Evolutionary conservation across 495 filamentous ascomycete species (phyloP), one percentile per base, ranked within the genome.

Genomic region (Penicillium mononematosum): DNA sequence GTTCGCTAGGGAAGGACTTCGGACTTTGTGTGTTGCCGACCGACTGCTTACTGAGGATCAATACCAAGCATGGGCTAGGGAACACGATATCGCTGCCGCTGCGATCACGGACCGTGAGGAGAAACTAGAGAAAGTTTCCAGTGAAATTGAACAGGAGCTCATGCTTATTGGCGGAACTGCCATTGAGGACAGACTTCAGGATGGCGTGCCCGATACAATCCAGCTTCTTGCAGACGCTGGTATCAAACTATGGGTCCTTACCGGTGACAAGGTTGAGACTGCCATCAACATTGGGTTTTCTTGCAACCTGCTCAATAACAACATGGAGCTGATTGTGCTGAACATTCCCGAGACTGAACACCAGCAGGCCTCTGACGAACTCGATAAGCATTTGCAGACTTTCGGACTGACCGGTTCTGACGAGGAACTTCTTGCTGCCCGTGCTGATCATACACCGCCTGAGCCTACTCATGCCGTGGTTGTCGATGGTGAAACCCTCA

Each of bases 251-350:
- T 99, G 95, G 95, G 95, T 99, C 55, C 77, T 99, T 45, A 99
- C 95, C 32, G 95, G 95, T 53, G 95, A 99, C 78, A 99, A 97
- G 74, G 93, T 98, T 46, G 95, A 98, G 73, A 99, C 95, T 46
- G 95, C 95, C 42, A 98, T 99, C 83, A 99, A 99, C 73, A 99
- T 99, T 70, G 95, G 95, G 20, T 99, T 98, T 74, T 98, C 95
- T 12, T 98, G 95, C 80, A 99, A 99, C 58, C 82, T 99, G 36
- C 82, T 99, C 43, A 88, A 92, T 74, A 99, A 97, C 71, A 87
- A 94, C 58, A 96, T 99, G 95, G 94, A 99, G 60, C 78, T 99
- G 45, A 89, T 99, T 62, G 84, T 95, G 25, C 82, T 98, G 67
- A 96, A 96, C 64, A 79, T 96, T 43, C 79, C 87, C 12, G 89